Evolutionary conservation across 2,329 filamentous ascomycete genomes (phyloP).

Genomic region (Sporothrix brunneoviolacea): DNA sequence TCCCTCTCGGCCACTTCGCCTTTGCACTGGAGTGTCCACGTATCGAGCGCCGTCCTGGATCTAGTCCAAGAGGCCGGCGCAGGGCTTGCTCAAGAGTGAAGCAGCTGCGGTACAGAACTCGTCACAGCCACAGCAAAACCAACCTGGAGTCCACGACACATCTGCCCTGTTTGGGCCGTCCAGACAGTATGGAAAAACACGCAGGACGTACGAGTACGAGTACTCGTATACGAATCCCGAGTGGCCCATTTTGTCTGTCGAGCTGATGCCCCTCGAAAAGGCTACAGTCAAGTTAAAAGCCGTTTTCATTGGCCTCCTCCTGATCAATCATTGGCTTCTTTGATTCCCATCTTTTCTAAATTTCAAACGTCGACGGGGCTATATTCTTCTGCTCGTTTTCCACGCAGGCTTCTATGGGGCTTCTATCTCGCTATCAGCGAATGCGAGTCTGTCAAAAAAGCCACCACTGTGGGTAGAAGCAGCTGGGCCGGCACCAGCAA

Average conservation of each 20-base stretch:
- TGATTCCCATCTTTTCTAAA: neutral
- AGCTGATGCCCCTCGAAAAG: neutral
- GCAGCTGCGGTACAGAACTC: too few relatives aligned
- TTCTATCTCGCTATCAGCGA: conserved; percentile 14
- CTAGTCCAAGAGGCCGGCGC: too few relatives aligned
- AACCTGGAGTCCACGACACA: too few relatives aligned
- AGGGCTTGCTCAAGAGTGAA: too few relatives aligned
- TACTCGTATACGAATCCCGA: too few relatives aligned
- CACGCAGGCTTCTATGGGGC: conserved; percentile 21
- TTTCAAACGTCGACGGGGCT: neutral
- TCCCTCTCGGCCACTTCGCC: too few relatives aligned
- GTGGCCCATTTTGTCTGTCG: too few relatives aligned
- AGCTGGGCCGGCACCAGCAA: neutral
- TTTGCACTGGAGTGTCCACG: too few relatives aligned
- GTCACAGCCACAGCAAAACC: too few relatives aligned
- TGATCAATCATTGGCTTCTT: conserved; percentile 1
- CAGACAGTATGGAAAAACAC: neutral
- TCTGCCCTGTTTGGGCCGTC: neutral
- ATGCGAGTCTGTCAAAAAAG: neutral
- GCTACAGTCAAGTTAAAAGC: too few relatives aligned
- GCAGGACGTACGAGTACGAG: too few relatives aligned
- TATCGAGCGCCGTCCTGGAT: too few relatives aligned
- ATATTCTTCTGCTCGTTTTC: conserved; percentile 15
- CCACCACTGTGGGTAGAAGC: conserved; percentile 2
- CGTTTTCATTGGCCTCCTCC: neutral